phyloP scores from a whole-genome alignment of 768 basidiomycete species.

The Leucosporidium scottii region DNA sequence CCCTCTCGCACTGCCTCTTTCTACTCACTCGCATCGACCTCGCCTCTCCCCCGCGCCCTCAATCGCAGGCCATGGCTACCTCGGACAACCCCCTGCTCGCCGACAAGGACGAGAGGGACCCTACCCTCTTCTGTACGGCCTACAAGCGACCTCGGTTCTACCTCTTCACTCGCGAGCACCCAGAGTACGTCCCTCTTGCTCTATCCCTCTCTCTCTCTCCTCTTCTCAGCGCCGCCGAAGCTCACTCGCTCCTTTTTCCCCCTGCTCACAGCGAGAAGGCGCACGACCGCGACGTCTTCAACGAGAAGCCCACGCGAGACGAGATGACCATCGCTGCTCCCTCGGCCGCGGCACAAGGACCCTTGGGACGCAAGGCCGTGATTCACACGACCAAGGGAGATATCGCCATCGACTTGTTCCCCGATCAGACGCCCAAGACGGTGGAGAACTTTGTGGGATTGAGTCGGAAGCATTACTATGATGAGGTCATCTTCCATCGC shows the following conservation, averaged over 20 bases:
- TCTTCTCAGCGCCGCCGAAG: background rate
- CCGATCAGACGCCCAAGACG: conserved; percentile 82
- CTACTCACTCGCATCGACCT: too few species aligned
- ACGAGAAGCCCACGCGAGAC: conserved; percentile 92
- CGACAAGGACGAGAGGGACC: conserved; percentile 74
- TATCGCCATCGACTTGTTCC: conserved; percentile 81
- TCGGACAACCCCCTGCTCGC: conserved; percentile 91
- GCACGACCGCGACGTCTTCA: conserved; percentile 89
- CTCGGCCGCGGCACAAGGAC: conserved; percentile 42
- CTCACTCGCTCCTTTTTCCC: background rate
- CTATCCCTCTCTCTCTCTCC: background rate
- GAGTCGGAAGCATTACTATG: conserved; percentile 79
- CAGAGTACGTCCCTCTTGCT: conserved; percentile 58
- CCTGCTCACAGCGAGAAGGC: conserved; percentile 63
- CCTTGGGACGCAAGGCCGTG: conserved; percentile 68
- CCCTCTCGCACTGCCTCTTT: background rate
- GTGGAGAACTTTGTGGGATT: conserved; percentile 98
- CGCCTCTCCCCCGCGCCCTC: background rate
- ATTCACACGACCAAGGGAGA: conserved; percentile 96
- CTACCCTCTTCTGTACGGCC: conserved; percentile 84
- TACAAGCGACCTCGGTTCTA: conserved; percentile 91
- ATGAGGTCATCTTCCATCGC: conserved; percentile 89
- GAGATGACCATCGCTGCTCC: conserved; percentile 80
- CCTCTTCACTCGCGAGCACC: conserved; percentile 82
- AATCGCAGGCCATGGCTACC: conserved; percentile 74